Evolutionary conservation across 2,329 filamentous ascomycete species (phyloP).

Genomic region (Phyllosticta ampelicida): DNA sequence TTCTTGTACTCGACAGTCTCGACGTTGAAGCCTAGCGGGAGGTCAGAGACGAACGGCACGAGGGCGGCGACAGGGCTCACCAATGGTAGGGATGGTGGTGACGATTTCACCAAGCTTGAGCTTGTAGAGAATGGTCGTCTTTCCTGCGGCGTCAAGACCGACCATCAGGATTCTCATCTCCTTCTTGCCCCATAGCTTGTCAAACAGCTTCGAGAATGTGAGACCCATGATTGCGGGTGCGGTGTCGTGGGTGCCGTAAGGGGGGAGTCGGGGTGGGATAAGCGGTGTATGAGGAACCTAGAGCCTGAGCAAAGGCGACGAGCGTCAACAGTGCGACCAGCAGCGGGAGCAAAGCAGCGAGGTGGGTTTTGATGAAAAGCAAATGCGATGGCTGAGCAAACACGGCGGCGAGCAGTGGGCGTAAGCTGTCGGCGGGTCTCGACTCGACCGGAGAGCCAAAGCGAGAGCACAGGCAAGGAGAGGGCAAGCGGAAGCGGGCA

Average conservation of each 20-base stretch:
- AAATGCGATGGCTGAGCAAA: slow-evolving; percentile 5
- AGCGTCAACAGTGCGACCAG: slow-evolving; percentile 5
- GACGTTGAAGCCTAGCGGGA: slow-evolving; percentile 74
- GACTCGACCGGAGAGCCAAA: slow-evolving; percentile 3
- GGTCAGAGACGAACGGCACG: not conserved
- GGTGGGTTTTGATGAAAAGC: not conserved
- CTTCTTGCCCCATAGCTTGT: slow-evolving; percentile 98
- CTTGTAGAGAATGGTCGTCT: slow-evolving; percentile 99
- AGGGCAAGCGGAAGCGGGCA: not conserved
- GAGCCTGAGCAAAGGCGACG: not conserved
- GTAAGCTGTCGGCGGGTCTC: slow-evolving; percentile 7
- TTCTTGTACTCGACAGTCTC: slow-evolving; percentile 99
- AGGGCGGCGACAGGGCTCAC: slow-evolving; percentile 26
- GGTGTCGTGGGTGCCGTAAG: slow-evolving; percentile 2
- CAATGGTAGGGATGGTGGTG: slow-evolving; percentile 95
- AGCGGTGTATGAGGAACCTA: slow-evolving; percentile 8
- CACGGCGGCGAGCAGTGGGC: slow-evolving; percentile 4
- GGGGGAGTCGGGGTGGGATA: slow-evolving; percentile 5
- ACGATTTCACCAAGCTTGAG: slow-evolving; percentile 97
- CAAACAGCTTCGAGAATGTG: slow-evolving; percentile 90
- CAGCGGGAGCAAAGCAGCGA: not conserved
- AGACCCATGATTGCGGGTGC: slow-evolving; percentile 69
- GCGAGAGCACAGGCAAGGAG: slow-evolving; percentile 3
- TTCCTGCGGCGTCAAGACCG: slow-evolving; percentile 93
- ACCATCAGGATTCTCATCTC: slow-evolving; percentile 99